Evolutionary conservation across 768 basidiomycete genomes (phyloP).

Genomic region (Lentinula detonsa): DNA sequence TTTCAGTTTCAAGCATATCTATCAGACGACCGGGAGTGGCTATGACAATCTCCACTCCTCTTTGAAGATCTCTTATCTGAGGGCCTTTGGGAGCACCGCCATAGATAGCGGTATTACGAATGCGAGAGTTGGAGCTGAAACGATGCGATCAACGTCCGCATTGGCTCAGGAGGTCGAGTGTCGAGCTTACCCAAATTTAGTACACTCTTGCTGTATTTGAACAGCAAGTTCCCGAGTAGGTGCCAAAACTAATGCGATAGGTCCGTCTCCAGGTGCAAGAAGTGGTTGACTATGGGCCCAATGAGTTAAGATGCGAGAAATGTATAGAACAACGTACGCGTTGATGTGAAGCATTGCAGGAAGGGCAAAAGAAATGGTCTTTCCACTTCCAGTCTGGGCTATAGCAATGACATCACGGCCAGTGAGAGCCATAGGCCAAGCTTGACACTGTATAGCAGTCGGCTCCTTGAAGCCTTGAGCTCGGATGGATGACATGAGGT

Average conservation of each 20-base stretch:
- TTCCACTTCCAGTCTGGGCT: slow-evolving; percentile 97
- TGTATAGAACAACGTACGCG: slow-evolving; percentile 54
- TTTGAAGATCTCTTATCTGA: slow-evolving; percentile 95
- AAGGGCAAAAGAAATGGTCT: slow-evolving; percentile 97
- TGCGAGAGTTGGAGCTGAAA: slow-evolving; percentile 78
- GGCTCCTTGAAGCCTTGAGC: slow-evolving; percentile 90
- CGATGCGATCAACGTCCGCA: slow-evolving; percentile 4
- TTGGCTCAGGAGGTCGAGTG: neutral
- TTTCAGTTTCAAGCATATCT: slow-evolving; percentile 96
- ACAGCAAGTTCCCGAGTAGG: slow-evolving; percentile 98
- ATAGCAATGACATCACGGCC: slow-evolving; percentile 95
- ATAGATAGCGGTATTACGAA: slow-evolving; percentile 98
- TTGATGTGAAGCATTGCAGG: slow-evolving; percentile 99
- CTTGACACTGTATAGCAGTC: slow-evolving; percentile 96
- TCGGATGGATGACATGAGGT: slow-evolving; percentile 87
- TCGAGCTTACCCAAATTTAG: slow-evolving; percentile 81
- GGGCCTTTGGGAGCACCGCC: slow-evolving; percentile 98
- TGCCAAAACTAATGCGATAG: slow-evolving; percentile 93
- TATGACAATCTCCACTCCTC: slow-evolving; percentile 96
- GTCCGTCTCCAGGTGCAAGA: slow-evolving; percentile 90
- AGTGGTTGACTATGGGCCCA: slow-evolving; percentile 69
- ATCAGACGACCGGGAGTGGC: slow-evolving; percentile 99
- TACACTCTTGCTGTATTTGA: slow-evolving; percentile 98
- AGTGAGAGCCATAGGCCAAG: slow-evolving; percentile 98
- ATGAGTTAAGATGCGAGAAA: neutral